Evolutionary conservation across 2,329 filamentous ascomycete genomes (phyloP).

Genomic region (Nemania sp.): DNA sequence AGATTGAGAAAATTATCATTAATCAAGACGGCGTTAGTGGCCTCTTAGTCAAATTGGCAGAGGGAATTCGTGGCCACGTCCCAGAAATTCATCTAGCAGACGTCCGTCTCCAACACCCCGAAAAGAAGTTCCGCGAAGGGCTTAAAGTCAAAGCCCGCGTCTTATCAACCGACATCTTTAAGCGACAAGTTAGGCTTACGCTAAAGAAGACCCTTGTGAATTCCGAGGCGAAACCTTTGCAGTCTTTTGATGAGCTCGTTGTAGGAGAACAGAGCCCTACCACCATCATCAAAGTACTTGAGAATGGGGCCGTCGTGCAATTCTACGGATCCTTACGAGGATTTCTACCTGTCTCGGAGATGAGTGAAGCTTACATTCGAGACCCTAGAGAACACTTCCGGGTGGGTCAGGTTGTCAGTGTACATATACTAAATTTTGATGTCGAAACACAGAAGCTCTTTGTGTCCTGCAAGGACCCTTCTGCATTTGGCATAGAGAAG

Average conservation of each 20-base stretch:
- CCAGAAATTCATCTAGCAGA: conserved; percentile 91
- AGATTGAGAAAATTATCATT: conserved; percentile 85
- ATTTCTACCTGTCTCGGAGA: conserved; percentile 93
- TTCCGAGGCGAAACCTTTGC: conserved; percentile 83
- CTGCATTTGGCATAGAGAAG: conserved; percentile 78
- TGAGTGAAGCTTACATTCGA: conserved; percentile 96
- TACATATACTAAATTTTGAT: conserved; percentile 87
- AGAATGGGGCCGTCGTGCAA: conserved; percentile 86
- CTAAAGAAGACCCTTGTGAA: conserved; percentile 96
- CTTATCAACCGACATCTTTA: conserved; percentile 80
- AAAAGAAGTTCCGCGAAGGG: conserved; percentile 94
- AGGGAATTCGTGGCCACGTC: conserved; percentile 90
- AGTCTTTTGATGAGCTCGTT: conserved; percentile 78
- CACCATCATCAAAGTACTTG: conserved; percentile 84
- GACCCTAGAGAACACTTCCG: conserved; percentile 92
- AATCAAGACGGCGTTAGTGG: conserved; percentile 82
- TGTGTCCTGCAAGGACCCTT: conserved; percentile 93
- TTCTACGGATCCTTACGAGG: conserved; percentile 88
- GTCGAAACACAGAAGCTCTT: conserved; percentile 77
- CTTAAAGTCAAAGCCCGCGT: conserved; percentile 87
- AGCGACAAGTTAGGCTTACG: conserved; percentile 85
- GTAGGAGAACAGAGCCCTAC: conserved; percentile 84
- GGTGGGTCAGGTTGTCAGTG: conserved; percentile 88
- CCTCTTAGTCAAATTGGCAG: conserved; percentile 83
- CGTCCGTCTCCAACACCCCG: conserved; percentile 86